These are phyloP conservation scores for Oleoguttula mirabilis DNA, from an alignment of 495 filamentous ascomycete genomes.

Conservation along the genomic window DNA sequence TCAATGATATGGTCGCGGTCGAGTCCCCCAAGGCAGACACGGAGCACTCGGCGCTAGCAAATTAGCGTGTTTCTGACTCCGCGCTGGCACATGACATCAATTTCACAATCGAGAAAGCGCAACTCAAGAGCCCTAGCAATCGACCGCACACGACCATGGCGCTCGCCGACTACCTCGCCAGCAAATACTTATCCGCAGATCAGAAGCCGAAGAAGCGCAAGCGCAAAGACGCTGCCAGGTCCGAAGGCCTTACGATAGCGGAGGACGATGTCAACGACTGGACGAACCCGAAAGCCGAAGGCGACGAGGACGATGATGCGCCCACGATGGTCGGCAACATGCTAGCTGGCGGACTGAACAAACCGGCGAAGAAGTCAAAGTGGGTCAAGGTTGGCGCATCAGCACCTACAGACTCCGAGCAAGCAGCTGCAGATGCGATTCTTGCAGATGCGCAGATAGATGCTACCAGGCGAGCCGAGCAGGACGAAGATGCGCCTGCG, in stretches of 20 bases:
- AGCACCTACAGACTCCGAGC: conserved; percentile 38
- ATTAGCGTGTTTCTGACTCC: background rate
- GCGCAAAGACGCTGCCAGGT: conserved; percentile 35
- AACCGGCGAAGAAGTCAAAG: conserved; percentile 58
- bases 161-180: conserved; percentile 80
- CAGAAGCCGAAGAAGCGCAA: conserved; percentile 67
- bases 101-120: too few species aligned
- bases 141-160: conserved; percentile 39
- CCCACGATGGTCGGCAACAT: conserved; percentile 27
- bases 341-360: conserved; percentile 48
- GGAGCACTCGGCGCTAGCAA: background rate
- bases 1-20: too few species aligned
- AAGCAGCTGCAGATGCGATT: conserved; percentile 70
- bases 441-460: conserved; percentile 62
- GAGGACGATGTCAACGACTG: conserved; percentile 81
- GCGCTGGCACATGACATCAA: background rate
- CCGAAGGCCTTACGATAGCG: conserved; percentile 65
- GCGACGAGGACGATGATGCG: conserved; percentile 37
- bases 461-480: conserved; percentile 33
- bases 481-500: conserved; percentile 35
- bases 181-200: conserved; percentile 84
- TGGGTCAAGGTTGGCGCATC: conserved; percentile 62
- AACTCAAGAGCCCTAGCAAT: too few species aligned
- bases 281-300: conserved; percentile 30
- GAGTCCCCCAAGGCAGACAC: background rate